Percentiles rank a stretch among this genome's conserved stretches.
Evolutionary conservation across 1,284 basidiomycete species (phyloP).

Genomic region (Xerocomus minutiporus): DNA sequence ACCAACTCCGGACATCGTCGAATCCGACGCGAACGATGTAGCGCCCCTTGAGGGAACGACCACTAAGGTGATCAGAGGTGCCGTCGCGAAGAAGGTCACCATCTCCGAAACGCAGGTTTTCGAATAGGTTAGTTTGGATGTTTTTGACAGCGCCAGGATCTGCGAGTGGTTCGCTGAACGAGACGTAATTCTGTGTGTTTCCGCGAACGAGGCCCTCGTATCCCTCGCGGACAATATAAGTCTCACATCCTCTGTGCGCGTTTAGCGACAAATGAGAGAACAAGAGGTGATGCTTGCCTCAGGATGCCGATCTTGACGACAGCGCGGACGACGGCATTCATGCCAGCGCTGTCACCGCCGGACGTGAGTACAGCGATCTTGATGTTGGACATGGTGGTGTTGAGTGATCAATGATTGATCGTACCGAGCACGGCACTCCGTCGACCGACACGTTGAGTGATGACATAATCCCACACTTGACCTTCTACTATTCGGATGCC

Average conservation of each 20-base stretch:
- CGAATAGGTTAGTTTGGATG: slow-evolving; percentile 42
- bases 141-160: slow-evolving; percentile 18
- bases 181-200: slow-evolving; percentile 43
- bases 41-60: slow-evolving; percentile 76
- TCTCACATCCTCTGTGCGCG: slow-evolving; percentile 75
- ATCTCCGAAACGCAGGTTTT: slow-evolving; percentile 85
- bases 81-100: slow-evolving; percentile 88
- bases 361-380: slow-evolving; percentile 92
- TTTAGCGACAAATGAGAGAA: background rate
- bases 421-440: too few species aligned
- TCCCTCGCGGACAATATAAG: slow-evolving; percentile 92
- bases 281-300: slow-evolving; percentile 49
- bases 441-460: background rate
- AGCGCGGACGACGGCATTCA: slow-evolving; percentile 92
- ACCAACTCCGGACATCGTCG: slow-evolving; percentile 97
- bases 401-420: too few species aligned
- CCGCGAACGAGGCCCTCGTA: slow-evolving; percentile 91
- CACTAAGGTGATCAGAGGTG: slow-evolving; percentile 67
- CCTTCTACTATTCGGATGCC: background rate
- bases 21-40: slow-evolving; percentile 97
- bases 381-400: slow-evolving; percentile 39
- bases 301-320: slow-evolving; percentile 88
- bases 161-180: slow-evolving; percentile 19
- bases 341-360: slow-evolving; percentile 95
- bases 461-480: slow-evolving; percentile 1